Evolutionary conservation across 2,329 filamentous ascomycete species (phyloP).

Genomic region (Bertia moriformis): DNA sequence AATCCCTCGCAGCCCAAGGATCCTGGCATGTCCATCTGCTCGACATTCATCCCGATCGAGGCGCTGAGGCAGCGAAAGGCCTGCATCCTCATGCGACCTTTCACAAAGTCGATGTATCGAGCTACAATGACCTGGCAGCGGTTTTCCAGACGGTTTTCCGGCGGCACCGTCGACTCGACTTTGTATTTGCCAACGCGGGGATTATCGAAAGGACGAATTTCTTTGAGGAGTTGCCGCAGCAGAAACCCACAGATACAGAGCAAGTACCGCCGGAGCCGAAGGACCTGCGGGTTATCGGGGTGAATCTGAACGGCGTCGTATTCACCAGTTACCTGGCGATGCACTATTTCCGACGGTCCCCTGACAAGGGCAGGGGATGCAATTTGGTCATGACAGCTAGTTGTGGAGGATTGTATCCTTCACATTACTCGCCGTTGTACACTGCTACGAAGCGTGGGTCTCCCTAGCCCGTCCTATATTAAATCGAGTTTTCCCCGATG

Average conservation of each 20-base stretch:
- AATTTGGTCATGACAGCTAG: constrained; percentile 19
- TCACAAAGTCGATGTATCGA: constrained; percentile 19
- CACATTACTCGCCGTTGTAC: background rate
- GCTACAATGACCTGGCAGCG: constrained; percentile 15
- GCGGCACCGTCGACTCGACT: constrained; percentile 20
- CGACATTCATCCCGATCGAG: constrained; percentile 19
- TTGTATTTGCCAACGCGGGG: constrained; percentile 32
- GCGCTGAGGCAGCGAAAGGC: constrained; percentile 11
- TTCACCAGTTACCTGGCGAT: constrained; percentile 21
- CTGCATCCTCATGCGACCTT: constrained; percentile 16
- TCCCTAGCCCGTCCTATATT: too few relatives aligned
- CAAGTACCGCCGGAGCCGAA: constrained; percentile 10
- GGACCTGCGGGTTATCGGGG: constrained; percentile 18
- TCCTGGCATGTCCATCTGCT: constrained; percentile 23
- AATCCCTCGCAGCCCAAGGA: constrained; percentile 16
- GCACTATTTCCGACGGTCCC: constrained; percentile 20
- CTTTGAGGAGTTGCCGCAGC: too few relatives aligned
- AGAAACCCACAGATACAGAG: too few relatives aligned
- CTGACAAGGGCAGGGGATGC: constrained; percentile 8
- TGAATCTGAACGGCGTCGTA: constrained; percentile 23
- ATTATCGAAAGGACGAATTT: constrained; percentile 24
- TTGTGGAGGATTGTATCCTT: constrained; percentile 9
- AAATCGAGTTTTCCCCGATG: too few relatives aligned
- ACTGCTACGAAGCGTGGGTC: background rate
- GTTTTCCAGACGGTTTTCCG: constrained; percentile 21